Conservation (phyloP, 306 rosid genomes). For the Comarum palustre region DNA sequence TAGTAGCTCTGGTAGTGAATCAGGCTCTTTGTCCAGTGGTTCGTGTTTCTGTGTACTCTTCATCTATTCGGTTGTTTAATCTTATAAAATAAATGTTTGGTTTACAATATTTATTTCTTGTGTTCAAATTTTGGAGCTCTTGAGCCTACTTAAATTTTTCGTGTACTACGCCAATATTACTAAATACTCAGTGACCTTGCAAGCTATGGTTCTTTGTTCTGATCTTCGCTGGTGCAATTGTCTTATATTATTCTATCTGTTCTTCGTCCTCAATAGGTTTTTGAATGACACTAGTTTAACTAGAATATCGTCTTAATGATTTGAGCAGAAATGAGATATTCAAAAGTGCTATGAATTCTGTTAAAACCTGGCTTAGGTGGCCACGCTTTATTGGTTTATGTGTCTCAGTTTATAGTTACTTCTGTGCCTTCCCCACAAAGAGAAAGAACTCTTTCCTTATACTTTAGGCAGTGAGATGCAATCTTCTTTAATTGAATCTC, state of each 20-base stretch:
- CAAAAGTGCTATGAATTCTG: not conserved
- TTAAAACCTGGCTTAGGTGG: not conserved
- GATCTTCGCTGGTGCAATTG: not conserved
- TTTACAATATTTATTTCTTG: conserved; percentile 8
- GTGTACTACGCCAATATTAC: not conserved
- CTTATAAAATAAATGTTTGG: not conserved
- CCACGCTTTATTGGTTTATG: not conserved
- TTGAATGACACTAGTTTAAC: not conserved
- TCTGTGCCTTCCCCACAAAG: not conserved
- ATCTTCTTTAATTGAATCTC: too few species aligned
- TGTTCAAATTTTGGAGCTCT: conserved; percentile 13
- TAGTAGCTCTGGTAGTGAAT: conserved; percentile 75
- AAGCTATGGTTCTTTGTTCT: not conserved
- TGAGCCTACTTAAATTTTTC: not conserved
- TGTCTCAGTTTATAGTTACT: not conserved
- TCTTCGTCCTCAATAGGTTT: not conserved
- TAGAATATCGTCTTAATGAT: not conserved
- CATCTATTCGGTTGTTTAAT: not conserved
- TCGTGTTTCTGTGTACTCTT: conserved; percentile 44
- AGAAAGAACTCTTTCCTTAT: not conserved
- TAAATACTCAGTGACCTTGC: not conserved
- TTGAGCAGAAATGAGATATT: not conserved
- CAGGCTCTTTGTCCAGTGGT: conserved; percentile 95
- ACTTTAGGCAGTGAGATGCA: not conserved
- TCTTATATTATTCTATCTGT: not conserved